phyloP scores from a whole-genome alignment of 2,329 filamentous ascomycete genomes.

The Nannizzia gypsea region DNA sequence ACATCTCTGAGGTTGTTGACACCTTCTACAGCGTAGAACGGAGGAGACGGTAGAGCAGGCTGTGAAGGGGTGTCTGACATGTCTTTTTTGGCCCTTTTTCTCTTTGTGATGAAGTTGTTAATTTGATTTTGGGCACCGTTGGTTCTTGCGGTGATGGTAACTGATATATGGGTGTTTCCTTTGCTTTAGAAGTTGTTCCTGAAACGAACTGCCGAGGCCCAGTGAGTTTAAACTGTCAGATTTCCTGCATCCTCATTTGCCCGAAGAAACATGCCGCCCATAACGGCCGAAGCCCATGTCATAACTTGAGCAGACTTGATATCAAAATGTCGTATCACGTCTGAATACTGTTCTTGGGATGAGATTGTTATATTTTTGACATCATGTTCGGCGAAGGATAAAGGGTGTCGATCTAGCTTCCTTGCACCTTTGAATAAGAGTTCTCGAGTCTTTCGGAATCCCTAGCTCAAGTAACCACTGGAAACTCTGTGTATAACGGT shows the following conservation, averaged over 20 bases:
- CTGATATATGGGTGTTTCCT: background rate
- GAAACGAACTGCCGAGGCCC: background rate
- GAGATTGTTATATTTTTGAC: too few relatives aligned
- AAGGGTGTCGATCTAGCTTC: too few relatives aligned
- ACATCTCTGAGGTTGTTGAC: constrained; percentile 59
- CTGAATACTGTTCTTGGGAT: too few relatives aligned
- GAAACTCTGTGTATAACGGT: too few relatives aligned
- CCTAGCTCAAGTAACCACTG: too few relatives aligned
- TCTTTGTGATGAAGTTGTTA: background rate
- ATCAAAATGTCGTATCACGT: too few relatives aligned
- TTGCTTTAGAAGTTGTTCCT: background rate
- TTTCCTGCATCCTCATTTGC: background rate
- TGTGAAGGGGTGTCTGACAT: background rate
- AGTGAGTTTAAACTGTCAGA: too few relatives aligned
- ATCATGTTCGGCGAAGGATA: too few relatives aligned
- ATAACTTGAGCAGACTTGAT: too few relatives aligned
- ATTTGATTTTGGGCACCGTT: background rate
- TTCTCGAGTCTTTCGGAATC: too few relatives aligned
- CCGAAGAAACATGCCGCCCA: background rate
- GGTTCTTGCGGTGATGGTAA: background rate
- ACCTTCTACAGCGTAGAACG: constrained; percentile 35
- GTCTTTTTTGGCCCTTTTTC: background rate
- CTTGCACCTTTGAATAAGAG: too few relatives aligned
- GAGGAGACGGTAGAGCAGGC: constrained; percentile 11
- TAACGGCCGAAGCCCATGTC: too few relatives aligned